A percentile compares a stretch with the other conserved stretches of the same genome.
Evolutionary conservation across 805 yeast genomes (phyloP).

Genomic region (Saccharomyces paradoxus): DNA sequence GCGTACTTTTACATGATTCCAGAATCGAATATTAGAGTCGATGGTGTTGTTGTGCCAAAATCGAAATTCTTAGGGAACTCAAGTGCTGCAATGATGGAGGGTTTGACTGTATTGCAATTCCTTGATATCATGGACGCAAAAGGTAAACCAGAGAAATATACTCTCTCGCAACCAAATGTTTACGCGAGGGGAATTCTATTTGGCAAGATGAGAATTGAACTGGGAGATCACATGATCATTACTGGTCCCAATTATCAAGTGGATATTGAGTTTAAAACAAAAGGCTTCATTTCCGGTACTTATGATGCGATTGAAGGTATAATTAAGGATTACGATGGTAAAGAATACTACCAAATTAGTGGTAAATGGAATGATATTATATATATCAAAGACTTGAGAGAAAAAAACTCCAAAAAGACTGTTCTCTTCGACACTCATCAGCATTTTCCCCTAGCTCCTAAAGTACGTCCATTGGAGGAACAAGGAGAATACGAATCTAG

Average conservation of each 20-base stretch:
- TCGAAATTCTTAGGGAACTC: conserved; percentile 90
- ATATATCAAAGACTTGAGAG: conserved; percentile 49
- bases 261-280: conserved; percentile 87
- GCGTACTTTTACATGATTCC: conserved; percentile 87
- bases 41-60: conserved; percentile 81
- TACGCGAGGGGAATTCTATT: conserved; percentile 89
- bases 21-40: conserved; percentile 69
- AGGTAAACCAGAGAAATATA: conserved; percentile 57
- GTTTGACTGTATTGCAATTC: conserved; percentile 63
- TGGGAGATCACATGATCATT: conserved; percentile 86
- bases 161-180: conserved; percentile 89
- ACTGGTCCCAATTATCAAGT: conserved; percentile 57
- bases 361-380: conserved; percentile 94
- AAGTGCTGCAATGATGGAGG: conserved; percentile 96
- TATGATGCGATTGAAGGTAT: conserved; percentile 83
- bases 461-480: conserved; percentile 66
- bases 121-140: conserved; percentile 43
- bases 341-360: conserved; percentile 53
- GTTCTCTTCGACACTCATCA: conserved; percentile 55
- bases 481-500: conserved; percentile 81
- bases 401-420: conserved; percentile 36
- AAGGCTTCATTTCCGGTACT: conserved; percentile 88
- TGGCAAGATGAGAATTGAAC: conserved; percentile 81
- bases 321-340: conserved; percentile 47
- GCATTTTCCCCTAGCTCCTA: conserved; percentile 50